phyloP scores from a whole-genome alignment of 495 filamentous ascomycete species.

The Hypoxylon intermedium region DNA sequence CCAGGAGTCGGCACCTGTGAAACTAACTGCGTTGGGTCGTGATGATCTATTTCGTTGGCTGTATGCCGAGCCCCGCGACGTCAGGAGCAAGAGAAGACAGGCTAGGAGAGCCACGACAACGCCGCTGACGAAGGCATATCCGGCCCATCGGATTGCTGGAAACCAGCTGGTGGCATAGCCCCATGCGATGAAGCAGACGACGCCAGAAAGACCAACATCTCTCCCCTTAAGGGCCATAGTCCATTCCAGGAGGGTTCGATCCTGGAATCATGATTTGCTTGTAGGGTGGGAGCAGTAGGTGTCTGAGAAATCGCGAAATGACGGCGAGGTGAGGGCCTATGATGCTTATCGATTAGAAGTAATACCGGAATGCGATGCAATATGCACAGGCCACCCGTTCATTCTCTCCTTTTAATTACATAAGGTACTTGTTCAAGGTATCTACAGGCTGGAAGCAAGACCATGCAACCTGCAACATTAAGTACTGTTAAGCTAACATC shows the following conservation, averaged over 20 bases:
- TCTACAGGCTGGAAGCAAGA: no score
- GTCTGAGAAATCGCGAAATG: constrained; percentile 22
- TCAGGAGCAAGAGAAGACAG: constrained; percentile 63
- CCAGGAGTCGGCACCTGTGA: constrained; percentile 71
- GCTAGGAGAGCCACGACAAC: constrained; percentile 58
- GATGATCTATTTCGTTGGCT: constrained; percentile 45
- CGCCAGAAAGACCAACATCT: constrained; percentile 73
- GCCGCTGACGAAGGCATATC: constrained; percentile 78
- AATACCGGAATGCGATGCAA: background rate
- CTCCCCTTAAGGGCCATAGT: constrained; percentile 81
- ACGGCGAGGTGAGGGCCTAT: constrained; percentile 16
- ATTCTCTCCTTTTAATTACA: constrained; percentile 5
- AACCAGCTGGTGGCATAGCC: constrained; percentile 80
- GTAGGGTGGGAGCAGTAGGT: background rate
- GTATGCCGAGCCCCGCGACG: constrained; percentile 62
- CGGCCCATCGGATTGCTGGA: constrained; percentile 78
- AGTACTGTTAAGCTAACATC: no score
- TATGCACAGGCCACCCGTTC: background rate
- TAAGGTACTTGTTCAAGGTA: no score
- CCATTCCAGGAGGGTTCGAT: constrained; percentile 41
- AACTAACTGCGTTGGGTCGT: constrained; percentile 61
- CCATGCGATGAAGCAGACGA: constrained; percentile 83
- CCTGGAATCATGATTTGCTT: constrained; percentile 51
- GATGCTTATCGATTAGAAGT: constrained; percentile 30
- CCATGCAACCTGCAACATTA: no score